Percentiles rank a stretch among this genome's conserved stretches.
These are phyloP conservation scores for Dendrobium huoshanense DNA, from an alignment of 106 monocot genomes.

Conservation along the genomic window DNA sequence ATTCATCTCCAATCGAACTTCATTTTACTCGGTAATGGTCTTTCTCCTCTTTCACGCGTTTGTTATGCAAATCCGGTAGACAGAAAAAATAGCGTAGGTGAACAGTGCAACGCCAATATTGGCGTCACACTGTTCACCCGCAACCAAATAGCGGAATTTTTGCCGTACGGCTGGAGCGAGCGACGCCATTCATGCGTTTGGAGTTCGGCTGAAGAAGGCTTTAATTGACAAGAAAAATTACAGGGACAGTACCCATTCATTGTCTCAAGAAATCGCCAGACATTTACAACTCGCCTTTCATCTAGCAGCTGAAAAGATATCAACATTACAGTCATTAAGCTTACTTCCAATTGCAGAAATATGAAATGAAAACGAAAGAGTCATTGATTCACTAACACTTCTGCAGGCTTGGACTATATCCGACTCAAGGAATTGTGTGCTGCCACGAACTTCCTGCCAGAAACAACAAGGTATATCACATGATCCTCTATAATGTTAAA, in stretches of 20 bases:
- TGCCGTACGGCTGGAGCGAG: too few species aligned
- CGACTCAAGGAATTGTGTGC: slow-evolving; percentile 44
- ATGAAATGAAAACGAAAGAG: neutral
- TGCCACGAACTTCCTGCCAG: slow-evolving; percentile 61
- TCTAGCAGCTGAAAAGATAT: slow-evolving; percentile 41
- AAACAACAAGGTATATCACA: neutral
- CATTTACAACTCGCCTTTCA: slow-evolving; percentile 48
- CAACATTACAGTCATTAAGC: neutral
- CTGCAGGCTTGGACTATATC: slow-evolving; percentile 65
- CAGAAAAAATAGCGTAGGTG: too few species aligned
- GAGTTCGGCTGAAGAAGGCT: too few species aligned
- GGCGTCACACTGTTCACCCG: too few species aligned
- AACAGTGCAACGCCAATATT: too few species aligned
- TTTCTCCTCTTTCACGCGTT: too few species aligned
- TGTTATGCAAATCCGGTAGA: too few species aligned
- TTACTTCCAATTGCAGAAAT: neutral
- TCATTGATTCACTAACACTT: slow-evolving; percentile 39
- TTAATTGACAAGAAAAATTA: neutral
- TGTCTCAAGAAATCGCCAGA: slow-evolving; percentile 56
- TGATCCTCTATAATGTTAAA: neutral
- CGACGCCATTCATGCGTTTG: too few species aligned
- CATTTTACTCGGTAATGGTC: too few species aligned
- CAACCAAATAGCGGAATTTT: too few species aligned
- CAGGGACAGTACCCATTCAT: slow-evolving; percentile 46
- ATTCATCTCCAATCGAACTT: too few species aligned